Percentiles rank a stretch among this genome's conserved stretches.
Conservation (phyloP, 768 basidiomycete genomes). For the Tylopilus vinaceipallidus region DNA sequence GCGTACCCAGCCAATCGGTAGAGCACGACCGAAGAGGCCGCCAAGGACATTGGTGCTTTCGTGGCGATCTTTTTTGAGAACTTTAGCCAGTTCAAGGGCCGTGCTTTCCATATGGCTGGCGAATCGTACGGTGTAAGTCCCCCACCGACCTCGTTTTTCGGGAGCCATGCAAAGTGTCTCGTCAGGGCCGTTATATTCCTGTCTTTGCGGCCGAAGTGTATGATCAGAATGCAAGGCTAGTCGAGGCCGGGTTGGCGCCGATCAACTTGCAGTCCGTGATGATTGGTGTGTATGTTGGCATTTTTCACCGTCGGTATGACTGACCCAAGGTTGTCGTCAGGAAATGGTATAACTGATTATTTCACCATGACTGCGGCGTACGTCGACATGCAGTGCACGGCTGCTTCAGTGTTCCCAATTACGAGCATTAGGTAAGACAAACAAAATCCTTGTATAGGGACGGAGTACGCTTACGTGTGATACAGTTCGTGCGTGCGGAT, state of each 20-base stretch:
- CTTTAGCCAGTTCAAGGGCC: constrained; percentile 67
- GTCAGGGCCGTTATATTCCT: constrained; percentile 51
- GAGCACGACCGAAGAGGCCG: constrained; percentile 66
- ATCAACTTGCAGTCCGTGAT: constrained; percentile 49
- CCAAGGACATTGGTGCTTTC: constrained; percentile 69
- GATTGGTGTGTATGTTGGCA: constrained; percentile 43
- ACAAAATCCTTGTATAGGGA: not conserved
- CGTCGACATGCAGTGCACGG: constrained; percentile 56
- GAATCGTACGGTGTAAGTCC: constrained; percentile 50
- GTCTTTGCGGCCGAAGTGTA: constrained; percentile 48
- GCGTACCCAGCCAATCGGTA: constrained; percentile 17
- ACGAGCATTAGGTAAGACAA: constrained; percentile 23
- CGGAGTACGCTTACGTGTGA: not conserved
- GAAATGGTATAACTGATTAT: constrained; percentile 46
- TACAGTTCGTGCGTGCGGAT: constrained; percentile 39
- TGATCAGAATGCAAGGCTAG: constrained; percentile 44
- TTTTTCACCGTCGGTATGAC: not conserved
- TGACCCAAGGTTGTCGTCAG: constrained; percentile 18
- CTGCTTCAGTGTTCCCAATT: constrained; percentile 50
- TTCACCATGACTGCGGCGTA: constrained; percentile 39
- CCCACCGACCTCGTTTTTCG: not conserved
- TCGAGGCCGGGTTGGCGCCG: constrained; percentile 45
- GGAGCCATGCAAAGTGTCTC: not conserved
- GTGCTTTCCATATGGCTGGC: constrained; percentile 59
- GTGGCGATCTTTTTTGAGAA: constrained; percentile 72